Conservation (phyloP, 345 rosid genomes). For the Rhodamnia argentea region DNA sequence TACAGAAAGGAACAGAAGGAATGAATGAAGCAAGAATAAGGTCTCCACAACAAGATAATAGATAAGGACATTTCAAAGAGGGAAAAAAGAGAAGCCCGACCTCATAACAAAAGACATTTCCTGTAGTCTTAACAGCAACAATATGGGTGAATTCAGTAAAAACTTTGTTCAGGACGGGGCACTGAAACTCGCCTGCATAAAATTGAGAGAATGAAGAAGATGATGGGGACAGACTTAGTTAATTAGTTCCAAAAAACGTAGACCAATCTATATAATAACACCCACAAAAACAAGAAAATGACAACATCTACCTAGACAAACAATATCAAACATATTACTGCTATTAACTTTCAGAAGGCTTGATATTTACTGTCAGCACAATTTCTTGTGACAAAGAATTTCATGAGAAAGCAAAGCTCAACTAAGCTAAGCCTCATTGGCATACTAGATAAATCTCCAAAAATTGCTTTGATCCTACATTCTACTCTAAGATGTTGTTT, state of each 20-base stretch:
- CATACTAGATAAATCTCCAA: not conserved
- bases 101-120: conserved; percentile 87
- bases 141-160: conserved; percentile 87
- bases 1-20: conserved; percentile 6
- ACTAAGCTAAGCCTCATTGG: not conserved
- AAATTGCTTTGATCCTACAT: not conserved
- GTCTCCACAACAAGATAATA: not conserved
- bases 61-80: not conserved
- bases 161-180: conserved; percentile 89
- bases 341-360: not conserved
- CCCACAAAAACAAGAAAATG: not conserved
- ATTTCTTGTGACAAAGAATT: not conserved
- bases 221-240: not conserved
- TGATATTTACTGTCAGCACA: not conserved
- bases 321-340: not conserved
- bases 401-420: not conserved
- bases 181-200: conserved; percentile 68
- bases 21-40: not conserved
- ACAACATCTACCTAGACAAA: not conserved
- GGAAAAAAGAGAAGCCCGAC: conserved; percentile 19
- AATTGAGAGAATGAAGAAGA: not conserved
- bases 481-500: not conserved
- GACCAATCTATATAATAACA: not conserved
- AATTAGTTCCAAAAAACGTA: not conserved
- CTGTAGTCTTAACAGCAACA: conserved; percentile 85